These are phyloP conservation scores for Candida fluviatilis DNA, from an alignment of 805 yeast species.

Conservation along the genomic window DNA sequence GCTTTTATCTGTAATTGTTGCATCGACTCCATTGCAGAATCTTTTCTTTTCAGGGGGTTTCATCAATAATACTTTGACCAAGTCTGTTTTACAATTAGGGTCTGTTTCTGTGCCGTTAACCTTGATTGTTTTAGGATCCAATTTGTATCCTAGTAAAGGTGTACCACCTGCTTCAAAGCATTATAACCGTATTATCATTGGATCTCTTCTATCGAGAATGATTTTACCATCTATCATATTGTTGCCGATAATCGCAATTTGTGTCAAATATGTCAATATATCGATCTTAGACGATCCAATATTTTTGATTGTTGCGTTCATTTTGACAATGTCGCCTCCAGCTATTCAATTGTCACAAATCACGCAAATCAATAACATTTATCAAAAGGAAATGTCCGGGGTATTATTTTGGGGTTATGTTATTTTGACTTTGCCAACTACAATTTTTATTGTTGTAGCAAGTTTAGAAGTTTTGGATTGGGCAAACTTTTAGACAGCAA, in stretches of 20 bases:
- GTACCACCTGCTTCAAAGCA: constrained; percentile 63
- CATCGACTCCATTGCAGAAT: constrained; percentile 59
- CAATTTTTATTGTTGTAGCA: constrained; percentile 66
- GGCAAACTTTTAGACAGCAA: constrained; percentile 24
- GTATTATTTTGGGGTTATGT: constrained; percentile 82
- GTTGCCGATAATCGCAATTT: constrained; percentile 60
- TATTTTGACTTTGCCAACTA: constrained; percentile 68
- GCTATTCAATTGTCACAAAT: constrained; percentile 82
- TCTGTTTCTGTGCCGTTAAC: constrained; percentile 75
- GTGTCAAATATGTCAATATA: constrained; percentile 59
- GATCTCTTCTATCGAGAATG: constrained; percentile 74
- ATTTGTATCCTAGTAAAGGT: constrained; percentile 64
- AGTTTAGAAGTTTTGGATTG: constrained; percentile 59
- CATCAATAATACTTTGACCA: constrained; percentile 59
- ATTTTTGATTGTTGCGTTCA: constrained; percentile 69
- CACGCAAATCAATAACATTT: constrained; percentile 69
- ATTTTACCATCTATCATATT: constrained; percentile 66
- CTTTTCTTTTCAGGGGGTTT: constrained; percentile 55
- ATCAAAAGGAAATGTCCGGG: constrained; percentile 79
- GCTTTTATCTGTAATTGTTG: constrained; percentile 64
- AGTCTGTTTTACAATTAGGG: constrained; percentile 63
- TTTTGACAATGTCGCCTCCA: constrained; percentile 76
- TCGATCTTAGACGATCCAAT: constrained; percentile 80
- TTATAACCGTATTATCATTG: constrained; percentile 59
- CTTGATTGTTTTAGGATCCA: constrained; percentile 74